Percentiles rank a stretch among this genome's conserved stretches.
phyloP scores from a whole-genome alignment of 2,329 filamentous ascomycete genomes.

The Xylariaceae sp. region DNA sequence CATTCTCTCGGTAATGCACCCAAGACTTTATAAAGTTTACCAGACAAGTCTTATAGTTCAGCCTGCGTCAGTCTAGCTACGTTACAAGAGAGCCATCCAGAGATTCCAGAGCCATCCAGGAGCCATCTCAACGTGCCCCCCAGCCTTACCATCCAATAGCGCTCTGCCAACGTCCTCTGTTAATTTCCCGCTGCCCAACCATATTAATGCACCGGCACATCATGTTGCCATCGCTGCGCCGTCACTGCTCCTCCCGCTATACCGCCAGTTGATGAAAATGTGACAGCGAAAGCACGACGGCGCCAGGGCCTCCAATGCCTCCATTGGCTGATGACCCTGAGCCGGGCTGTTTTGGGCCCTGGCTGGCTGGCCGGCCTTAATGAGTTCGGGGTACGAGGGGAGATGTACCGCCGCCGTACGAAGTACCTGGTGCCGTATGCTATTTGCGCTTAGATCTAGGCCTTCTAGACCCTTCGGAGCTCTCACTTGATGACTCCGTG shows the following conservation, averaged over 20 bases:
- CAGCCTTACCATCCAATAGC: constrained; percentile 16
- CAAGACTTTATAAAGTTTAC: not conserved
- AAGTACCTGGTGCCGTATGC: too few relatives aligned
- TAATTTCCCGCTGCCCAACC: constrained; percentile 29
- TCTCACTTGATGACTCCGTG: too few relatives aligned
- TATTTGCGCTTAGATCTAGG: too few relatives aligned
- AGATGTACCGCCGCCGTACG: too few relatives aligned
- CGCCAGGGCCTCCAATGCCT: constrained; percentile 6
- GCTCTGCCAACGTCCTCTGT: constrained; percentile 22
- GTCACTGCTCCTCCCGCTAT: constrained; percentile 2
- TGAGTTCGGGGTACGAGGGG: too few relatives aligned
- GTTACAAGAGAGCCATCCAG: not conserved
- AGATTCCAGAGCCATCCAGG: too few relatives aligned
- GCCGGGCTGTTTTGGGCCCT: not conserved
- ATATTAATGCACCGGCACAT: constrained; percentile 21
- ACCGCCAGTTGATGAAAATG: constrained; percentile 7
- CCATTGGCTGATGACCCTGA: not conserved
- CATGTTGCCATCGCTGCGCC: constrained; percentile 16
- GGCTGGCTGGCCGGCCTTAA: not conserved
- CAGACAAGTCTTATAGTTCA: not conserved
- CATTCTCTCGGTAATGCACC: not conserved
- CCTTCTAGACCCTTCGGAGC: too few relatives aligned
- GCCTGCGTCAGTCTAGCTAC: not conserved
- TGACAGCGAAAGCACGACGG: constrained; percentile 9
- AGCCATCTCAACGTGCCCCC: constrained; percentile 6